Percentiles rank a stretch among this genome's conserved stretches.
These are phyloP conservation scores for Ascochyta clinopodiicola DNA, from an alignment of 2,329 filamentous ascomycete species.

Conservation along the genomic window DNA sequence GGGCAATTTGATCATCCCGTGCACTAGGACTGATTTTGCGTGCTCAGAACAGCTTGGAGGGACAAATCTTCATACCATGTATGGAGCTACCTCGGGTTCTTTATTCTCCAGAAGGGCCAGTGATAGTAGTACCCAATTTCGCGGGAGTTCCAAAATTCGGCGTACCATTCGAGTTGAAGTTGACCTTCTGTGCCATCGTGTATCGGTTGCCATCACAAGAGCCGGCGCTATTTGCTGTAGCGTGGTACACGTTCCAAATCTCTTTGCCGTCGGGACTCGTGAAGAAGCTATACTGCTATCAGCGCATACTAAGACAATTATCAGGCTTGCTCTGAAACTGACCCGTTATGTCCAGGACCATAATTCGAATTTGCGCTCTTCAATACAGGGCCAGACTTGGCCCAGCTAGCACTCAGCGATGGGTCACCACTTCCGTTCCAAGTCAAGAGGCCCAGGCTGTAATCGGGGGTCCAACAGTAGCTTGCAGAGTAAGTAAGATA, in stretches of 20 bases:
- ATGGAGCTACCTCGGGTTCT: too few species aligned
- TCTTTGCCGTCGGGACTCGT: conserved; percentile 61
- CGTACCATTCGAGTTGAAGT: conserved; percentile 58
- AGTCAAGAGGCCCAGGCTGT: conserved; percentile 61
- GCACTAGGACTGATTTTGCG: too few species aligned
- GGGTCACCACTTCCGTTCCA: conserved; percentile 61
- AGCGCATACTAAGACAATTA: background rate
- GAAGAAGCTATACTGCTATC: conserved; percentile 57
- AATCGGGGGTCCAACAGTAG: conserved; percentile 63
- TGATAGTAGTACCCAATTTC: conserved; percentile 38
- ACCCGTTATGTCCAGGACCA: conserved; percentile 62
- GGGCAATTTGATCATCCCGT: too few species aligned
- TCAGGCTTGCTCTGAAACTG: background rate
- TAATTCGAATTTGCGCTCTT: conserved; percentile 63
- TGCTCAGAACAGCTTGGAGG: too few species aligned
- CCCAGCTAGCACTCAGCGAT: conserved; percentile 54
- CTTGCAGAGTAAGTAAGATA: conserved; percentile 63
- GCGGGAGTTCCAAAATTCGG: conserved; percentile 58
- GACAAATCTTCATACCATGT: too few species aligned
- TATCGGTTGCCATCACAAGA: conserved; percentile 62
- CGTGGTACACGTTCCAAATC: conserved; percentile 64
- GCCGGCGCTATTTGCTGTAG: conserved; percentile 57
- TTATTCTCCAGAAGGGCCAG: conserved; percentile 47
- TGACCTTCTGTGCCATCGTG: conserved; percentile 60
- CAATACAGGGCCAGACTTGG: conserved; percentile 61